These are phyloP conservation scores for Penicillium ucsense DNA, from an alignment of 495 filamentous ascomycete genomes.

Conservation along the genomic window DNA sequence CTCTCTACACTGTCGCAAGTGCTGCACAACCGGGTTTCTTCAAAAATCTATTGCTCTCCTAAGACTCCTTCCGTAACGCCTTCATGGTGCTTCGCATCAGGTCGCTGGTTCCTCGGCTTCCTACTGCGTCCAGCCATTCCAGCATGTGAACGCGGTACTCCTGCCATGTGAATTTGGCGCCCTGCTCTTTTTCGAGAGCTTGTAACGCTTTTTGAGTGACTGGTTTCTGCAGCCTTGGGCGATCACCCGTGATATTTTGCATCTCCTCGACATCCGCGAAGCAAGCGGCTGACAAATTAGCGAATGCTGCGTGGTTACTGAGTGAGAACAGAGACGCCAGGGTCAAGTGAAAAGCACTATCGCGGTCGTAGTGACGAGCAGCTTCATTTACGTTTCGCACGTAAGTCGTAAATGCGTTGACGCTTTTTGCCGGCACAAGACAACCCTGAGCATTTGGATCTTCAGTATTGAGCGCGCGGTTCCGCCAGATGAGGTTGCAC, in stretches of 20 bases:
- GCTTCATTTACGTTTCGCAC: constrained; percentile 28
- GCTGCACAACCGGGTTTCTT: no score
- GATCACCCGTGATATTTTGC: constrained; percentile 40
- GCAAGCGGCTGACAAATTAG: constrained; percentile 55
- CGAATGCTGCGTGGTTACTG: constrained; percentile 56
- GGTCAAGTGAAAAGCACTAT: constrained; percentile 31
- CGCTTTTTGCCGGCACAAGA: constrained; percentile 42
- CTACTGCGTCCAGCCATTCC: constrained; percentile 54
- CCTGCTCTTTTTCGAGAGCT: constrained; percentile 56
- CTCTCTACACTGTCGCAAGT: no score
- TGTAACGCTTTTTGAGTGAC: constrained; percentile 59
- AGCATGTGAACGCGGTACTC: constrained; percentile 71
- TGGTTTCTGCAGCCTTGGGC: constrained; percentile 59
- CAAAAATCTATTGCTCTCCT: no score
- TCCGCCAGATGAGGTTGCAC: constrained; percentile 78
- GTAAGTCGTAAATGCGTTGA: constrained; percentile 40
- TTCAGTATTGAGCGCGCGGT: constrained; percentile 56
- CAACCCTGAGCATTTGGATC: constrained; percentile 69
- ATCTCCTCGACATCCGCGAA: constrained; percentile 54
- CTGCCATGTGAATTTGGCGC: constrained; percentile 57
- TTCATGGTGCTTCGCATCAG: constrained; percentile 84
- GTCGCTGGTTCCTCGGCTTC: constrained; percentile 55
- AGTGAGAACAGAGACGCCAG: constrained; percentile 57
- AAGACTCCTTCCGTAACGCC: constrained; percentile 40
- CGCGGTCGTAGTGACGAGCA: constrained; percentile 24